Evolutionary conservation across 352 stramenopile species (phyloP).

Genomic region (Saprolegnia parasitica): DNA sequence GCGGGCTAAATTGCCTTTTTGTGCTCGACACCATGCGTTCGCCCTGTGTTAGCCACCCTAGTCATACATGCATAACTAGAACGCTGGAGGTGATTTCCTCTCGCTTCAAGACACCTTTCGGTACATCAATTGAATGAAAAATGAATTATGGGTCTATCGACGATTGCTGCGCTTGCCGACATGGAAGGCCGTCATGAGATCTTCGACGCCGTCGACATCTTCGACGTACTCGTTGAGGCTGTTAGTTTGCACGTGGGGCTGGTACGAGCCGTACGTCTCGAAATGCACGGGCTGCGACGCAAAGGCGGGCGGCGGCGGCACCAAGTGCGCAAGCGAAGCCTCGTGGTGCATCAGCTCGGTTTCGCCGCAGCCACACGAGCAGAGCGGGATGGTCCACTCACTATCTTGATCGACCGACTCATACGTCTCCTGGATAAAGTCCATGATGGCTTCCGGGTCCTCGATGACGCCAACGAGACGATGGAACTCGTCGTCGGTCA

Average conservation of each 20-base stretch:
- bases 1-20: no score
- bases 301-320: slow-evolving; percentile 1
- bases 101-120: no score
- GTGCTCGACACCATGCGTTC: no score
- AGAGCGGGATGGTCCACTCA: slow-evolving; percentile 1
- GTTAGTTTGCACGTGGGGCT: not conserved
- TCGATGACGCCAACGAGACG: slow-evolving; percentile 23
- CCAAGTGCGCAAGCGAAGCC: not conserved
- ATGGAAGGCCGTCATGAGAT: slow-evolving; percentile 13
- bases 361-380: slow-evolving; percentile 10
- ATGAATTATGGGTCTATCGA: not conserved
- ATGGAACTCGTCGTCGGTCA: slow-evolving; percentile 26
- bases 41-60: no score
- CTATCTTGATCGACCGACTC: not conserved
- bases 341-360: not conserved
- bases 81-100: no score
- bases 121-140: no score
- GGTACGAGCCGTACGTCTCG: not conserved
- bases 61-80: no score
- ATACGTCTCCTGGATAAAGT: slow-evolving; percentile 30
- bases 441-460: slow-evolving; percentile 27
- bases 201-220: slow-evolving; percentile 16
- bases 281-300: slow-evolving; percentile 4
- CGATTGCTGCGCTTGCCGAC: not conserved
- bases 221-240: slow-evolving; percentile 18